Evolutionary conservation across 2,329 filamentous ascomycete species (phyloP).

Genomic region (Fusarium proliferatum): DNA sequence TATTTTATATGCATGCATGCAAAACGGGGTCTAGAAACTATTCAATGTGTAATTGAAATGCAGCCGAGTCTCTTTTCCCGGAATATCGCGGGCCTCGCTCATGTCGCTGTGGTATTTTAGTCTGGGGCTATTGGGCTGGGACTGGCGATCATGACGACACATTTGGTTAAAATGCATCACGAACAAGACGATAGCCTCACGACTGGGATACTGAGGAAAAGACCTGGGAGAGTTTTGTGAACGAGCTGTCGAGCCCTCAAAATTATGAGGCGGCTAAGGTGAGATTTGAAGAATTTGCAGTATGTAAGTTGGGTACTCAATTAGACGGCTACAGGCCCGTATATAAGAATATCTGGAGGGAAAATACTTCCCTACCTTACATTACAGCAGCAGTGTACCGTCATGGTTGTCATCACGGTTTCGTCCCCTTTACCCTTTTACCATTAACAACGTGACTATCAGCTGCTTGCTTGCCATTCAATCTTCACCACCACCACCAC

Average conservation of each 20-base stretch:
- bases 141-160: conserved; percentile 43
- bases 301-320: not conserved
- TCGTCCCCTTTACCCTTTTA: not conserved
- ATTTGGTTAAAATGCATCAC: conserved; percentile 14
- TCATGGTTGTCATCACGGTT: conserved; percentile 6
- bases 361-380: not conserved
- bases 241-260: not conserved
- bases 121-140: conserved; percentile 1
- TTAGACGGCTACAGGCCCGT: conserved; percentile 16
- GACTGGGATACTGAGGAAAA: not conserved
- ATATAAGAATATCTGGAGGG: conserved; percentile 31
- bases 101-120: conserved; percentile 19
- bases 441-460: conserved; percentile 35
- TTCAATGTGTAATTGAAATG: conserved; percentile 23
- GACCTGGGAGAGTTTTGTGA: not conserved
- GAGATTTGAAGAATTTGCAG: not conserved
- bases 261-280: not conserved
- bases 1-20: not conserved
- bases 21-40: conserved; percentile 11
- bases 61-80: conserved; percentile 19
- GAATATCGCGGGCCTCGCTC: conserved; percentile 25
- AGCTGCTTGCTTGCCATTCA: conserved; percentile 25
- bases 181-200: conserved; percentile 2
- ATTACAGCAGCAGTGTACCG: not conserved
- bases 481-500: conserved; percentile 1